Evolutionary conservation across 2,329 filamentous ascomycete species (phyloP), one percentile per base, ranked within the genome.

Genomic region (Clonostachys chloroleuca): DNA sequence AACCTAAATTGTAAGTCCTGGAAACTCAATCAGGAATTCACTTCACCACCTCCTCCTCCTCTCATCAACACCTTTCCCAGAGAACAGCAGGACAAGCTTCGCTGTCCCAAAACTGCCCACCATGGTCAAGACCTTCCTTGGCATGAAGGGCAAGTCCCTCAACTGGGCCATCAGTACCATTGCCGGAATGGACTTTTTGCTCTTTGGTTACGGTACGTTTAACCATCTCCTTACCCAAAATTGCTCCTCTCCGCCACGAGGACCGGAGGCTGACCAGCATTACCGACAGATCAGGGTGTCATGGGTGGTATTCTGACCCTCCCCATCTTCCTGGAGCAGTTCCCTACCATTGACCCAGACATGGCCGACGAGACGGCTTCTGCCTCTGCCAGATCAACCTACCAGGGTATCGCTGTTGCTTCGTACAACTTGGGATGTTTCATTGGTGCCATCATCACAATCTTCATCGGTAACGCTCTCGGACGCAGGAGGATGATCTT

Each of bases 221-320:
- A 12, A 12, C 14, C 14, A n/a, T 18, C 33, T 30, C 40, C 10
- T 17, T 4, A 5, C n/a, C n/a, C 14, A n/a, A 18, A 16, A 17
- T n/a, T 16, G 33, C 9, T 20, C 34, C n/a, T 35, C n/a, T 34
- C 9, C 24, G 24, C 24, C 24, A 30, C 24, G 24, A 9, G 24
- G 9, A 34, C 34, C n/a, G 41, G 40, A 14, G 8, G n/a, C 40
- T 36, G n/a, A 16, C 6, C 3, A 40, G 13, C 34, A 13, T 13
- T 34, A 64, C 40, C 65, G 74, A 12, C 76, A 84, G 86, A 89
- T 62, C 84, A 87, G 65, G 83, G 86, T 59, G 84, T 89, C 10
- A 90, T 88, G 75, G 87, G 84, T 42, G 84, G 84, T 48, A 81
- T 92, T 52, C 70, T 92, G 48, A 89, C 86, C 4, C 76, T 92